These are phyloP conservation scores for Ceratorhiza oryzae-sativae DNA, from an alignment of 1,284 basidiomycete species.

Conservation along the genomic window DNA sequence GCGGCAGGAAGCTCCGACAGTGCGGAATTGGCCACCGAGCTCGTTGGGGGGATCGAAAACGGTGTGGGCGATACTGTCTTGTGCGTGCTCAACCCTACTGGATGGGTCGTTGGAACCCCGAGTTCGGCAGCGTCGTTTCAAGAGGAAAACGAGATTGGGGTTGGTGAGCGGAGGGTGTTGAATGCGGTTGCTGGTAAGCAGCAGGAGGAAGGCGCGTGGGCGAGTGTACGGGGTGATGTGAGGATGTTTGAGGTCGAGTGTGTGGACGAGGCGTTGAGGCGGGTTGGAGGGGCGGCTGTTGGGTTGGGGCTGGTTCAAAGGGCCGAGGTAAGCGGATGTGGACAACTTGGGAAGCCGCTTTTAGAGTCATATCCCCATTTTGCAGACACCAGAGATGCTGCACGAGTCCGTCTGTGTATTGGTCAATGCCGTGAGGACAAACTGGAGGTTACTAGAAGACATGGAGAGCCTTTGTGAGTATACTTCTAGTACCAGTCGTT, in stretches of 20 bases:
- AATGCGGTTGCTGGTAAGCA: constrained; percentile 30
- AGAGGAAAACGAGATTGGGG: not conserved
- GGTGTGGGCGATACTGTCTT: constrained; percentile 59
- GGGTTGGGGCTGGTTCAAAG: constrained; percentile 79
- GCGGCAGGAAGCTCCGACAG: constrained; percentile 42
- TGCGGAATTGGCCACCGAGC: constrained; percentile 48
- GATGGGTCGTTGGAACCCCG: constrained; percentile 36
- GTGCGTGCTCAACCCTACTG: constrained; percentile 59
- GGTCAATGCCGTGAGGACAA: constrained; percentile 77
- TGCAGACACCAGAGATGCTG: constrained; percentile 57
- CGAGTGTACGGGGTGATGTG: constrained; percentile 63
- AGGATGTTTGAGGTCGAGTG: constrained; percentile 65
- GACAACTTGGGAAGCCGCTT: not conserved
- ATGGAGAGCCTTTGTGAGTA: constrained; percentile 82
- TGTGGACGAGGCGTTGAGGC: constrained; percentile 81
- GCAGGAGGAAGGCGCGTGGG: constrained; percentile 34
- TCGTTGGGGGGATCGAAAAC: constrained; percentile 56
- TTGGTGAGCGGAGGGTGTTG: constrained; percentile 34
- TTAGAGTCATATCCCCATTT: no score
- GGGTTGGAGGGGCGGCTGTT: constrained; percentile 82
- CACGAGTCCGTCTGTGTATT: constrained; percentile 79
- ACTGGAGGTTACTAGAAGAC: constrained; percentile 92
- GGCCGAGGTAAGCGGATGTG: constrained; percentile 62
- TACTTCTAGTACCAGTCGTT: not conserved
- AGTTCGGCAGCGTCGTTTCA: not conserved